phyloP scores from a whole-genome alignment of 495 filamentous ascomycete genomes.

The Aspergillus bertholletiae region DNA sequence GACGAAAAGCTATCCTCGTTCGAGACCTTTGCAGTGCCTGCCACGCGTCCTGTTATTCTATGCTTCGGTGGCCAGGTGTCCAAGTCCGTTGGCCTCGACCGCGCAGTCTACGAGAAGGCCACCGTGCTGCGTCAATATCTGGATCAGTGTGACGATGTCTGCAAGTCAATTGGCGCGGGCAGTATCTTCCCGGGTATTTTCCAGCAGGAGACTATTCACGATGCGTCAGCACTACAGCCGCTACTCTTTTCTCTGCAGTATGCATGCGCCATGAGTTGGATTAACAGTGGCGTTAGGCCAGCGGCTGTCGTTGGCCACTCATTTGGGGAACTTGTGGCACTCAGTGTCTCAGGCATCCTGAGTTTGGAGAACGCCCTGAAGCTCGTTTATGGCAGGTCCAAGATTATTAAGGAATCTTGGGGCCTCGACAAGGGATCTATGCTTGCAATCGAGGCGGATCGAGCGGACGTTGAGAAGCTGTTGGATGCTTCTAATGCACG shows the following conservation, averaged over 20 bases:
- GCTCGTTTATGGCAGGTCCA: slow-evolving; percentile 40
- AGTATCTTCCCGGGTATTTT: slow-evolving; percentile 51
- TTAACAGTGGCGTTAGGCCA: slow-evolving; percentile 34
- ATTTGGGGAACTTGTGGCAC: slow-evolving; percentile 45
- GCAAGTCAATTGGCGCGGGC: slow-evolving; percentile 20
- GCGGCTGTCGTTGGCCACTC: slow-evolving; percentile 48
- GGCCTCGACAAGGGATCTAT: slow-evolving; percentile 47
- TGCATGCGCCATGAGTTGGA: slow-evolving; percentile 43
- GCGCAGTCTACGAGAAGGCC: slow-evolving; percentile 28
- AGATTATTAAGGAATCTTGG: slow-evolving; percentile 43
- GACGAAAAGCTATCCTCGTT: not conserved
- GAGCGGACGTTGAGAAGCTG: not conserved
- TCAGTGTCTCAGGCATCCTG: slow-evolving; percentile 35
- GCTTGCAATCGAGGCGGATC: slow-evolving; percentile 40
- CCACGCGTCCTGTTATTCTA: slow-evolving; percentile 36
- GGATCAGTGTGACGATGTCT: slow-evolving; percentile 11
- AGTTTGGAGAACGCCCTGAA: slow-evolving; percentile 34
- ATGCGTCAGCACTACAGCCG: slow-evolving; percentile 43
- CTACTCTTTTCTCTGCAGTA: slow-evolving; percentile 49
- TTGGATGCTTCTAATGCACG: not conserved
- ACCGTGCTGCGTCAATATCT: slow-evolving; percentile 38
- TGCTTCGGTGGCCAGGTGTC: slow-evolving; percentile 55
- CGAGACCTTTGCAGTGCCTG: not conserved
- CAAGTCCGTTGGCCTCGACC: slow-evolving; percentile 38
- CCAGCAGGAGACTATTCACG: slow-evolving; percentile 24